Evolutionary conservation across 108 stramenopile genomes (phyloP), one percentile per base, ranked within the genome.

Genomic region (Cyclotella choctawhatcheeana): DNA sequence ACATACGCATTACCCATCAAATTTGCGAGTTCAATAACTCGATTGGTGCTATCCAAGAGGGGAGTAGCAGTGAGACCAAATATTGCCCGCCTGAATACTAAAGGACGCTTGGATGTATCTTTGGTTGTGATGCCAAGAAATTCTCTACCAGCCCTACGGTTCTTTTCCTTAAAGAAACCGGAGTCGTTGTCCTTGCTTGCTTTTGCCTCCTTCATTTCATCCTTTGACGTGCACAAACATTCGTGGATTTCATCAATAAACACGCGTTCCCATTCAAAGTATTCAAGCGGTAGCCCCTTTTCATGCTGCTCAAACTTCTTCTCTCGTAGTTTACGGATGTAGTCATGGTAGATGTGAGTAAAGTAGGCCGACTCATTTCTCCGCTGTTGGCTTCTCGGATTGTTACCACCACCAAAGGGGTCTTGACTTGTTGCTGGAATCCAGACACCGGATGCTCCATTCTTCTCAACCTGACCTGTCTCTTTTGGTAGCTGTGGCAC

Each of bases 201-300:
- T 32, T 83, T 78, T 26, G 75, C 74, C 26, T 66, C 82, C 20
- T 73, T 75, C 25, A 86, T 26, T 50, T 86, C 82, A 24, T 66
- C 74, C 35, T 73, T 83, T 0, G 83, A 74, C 14, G 85, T 84
- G 40, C 85, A 85, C 0, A 91, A 66, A 47, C 65, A 74, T 64
- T 91, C 91, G 44, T 92, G 91, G 10, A 85, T 83, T 71, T 93
- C 92, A 65, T 93, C 92, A 30, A 90, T 83, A 27, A 93, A 81
- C 25, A 93, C 64, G 17, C 92, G 66, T 50, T 93, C 85, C 83
- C 83, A 93, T 34, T 82, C 78, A 53, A 89, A 93, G 48, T 85
- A 93, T 51, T 93, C 92, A 4, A 93, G 52, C 13, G 92, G 89
- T 17, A 93, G 76, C 5, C 89, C 92, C 56, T 73, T 86, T 8